Conservation (phyloP, 2,329 filamentous ascomycete species). For the Mycocentrospora acerina region DNA sequence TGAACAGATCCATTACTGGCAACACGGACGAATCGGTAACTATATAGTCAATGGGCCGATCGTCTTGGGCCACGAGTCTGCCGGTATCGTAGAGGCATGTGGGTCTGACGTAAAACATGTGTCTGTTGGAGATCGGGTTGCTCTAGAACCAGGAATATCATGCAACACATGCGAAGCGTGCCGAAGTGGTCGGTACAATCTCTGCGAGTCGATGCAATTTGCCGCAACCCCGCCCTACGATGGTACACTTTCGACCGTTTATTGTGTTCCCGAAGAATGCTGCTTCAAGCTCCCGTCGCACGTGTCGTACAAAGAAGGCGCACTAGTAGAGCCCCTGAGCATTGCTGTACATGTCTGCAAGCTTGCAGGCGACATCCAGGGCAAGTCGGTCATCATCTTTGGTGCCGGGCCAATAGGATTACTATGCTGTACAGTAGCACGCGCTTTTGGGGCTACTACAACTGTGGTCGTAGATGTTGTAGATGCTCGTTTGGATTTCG, state of each 20-base stretch:
- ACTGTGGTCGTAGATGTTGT: constrained; percentile 11
- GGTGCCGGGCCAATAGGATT: constrained; percentile 20
- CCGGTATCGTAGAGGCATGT: constrained; percentile 22
- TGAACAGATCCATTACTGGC: constrained; percentile 21
- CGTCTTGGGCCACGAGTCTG: constrained; percentile 31
- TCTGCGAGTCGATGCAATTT: constrained; percentile 25
- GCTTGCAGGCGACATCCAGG: constrained; percentile 45
- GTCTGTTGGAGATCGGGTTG: constrained; percentile 28
- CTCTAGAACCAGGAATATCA: constrained; percentile 28
- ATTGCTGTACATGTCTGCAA: constrained; percentile 28
- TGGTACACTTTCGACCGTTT: constrained; percentile 29
- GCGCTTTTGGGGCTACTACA: constrained; percentile 11
- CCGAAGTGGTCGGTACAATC: constrained; percentile 21
- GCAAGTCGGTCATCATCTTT: constrained; percentile 9
- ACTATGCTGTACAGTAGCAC: constrained; percentile 11
- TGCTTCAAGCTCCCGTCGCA: constrained; percentile 29
- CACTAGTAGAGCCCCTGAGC: constrained; percentile 27
- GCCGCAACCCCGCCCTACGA: constrained; percentile 28
- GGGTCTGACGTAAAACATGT: constrained; percentile 26
- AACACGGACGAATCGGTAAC: constrained; percentile 24
- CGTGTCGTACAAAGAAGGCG: constrained; percentile 26
- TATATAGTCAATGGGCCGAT: constrained; percentile 25
- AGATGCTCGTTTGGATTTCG: constrained; percentile 10
- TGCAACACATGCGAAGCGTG: constrained; percentile 22
- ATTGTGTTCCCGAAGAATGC: constrained; percentile 22